phyloP scores from a whole-genome alignment of 2,329 filamentous ascomycete genomes.

The Curvularia verruculosa region DNA sequence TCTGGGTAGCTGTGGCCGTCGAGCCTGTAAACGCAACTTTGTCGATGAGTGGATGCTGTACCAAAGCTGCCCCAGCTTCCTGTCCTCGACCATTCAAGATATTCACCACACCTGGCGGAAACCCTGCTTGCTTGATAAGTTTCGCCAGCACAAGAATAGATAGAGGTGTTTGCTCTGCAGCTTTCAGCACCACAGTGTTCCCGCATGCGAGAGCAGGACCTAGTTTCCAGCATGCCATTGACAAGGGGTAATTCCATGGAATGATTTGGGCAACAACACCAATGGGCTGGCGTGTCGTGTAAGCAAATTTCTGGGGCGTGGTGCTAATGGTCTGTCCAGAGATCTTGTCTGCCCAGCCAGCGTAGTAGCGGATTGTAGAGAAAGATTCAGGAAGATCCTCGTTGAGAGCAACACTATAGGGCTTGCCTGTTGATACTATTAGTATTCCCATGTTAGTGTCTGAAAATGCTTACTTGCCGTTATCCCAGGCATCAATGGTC shows the following conservation, averaged over 20 bases:
- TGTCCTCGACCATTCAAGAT: conserved; percentile 66
- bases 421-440: conserved; percentile 55
- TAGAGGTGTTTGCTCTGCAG: conserved; percentile 62
- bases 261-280: conserved; percentile 32
- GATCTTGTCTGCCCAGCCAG: conserved; percentile 77
- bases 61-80: conserved; percentile 64
- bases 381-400: conserved; percentile 67
- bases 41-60: conserved; percentile 68
- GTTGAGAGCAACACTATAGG: conserved; percentile 65
- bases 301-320: conserved; percentile 70
- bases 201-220: conserved; percentile 62
- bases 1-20: conserved; percentile 70
- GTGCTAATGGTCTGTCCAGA: conserved; percentile 72
- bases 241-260: conserved; percentile 52
- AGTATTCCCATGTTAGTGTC: conserved; percentile 2
- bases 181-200: conserved; percentile 61
- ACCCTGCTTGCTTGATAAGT: conserved; percentile 62
- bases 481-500: conserved; percentile 66
- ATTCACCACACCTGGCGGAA: conserved; percentile 51
- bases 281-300: conserved; percentile 56
- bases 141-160: conserved; percentile 51
- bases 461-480: conserved; percentile 56
- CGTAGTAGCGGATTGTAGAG: conserved; percentile 68
- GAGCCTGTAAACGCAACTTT: conserved; percentile 80
- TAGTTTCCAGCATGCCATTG: conserved; percentile 59